These are phyloP conservation scores for Hypocreales sp. DNA, from an alignment of 2,329 filamentous ascomycete genomes.

Conservation along the genomic window DNA sequence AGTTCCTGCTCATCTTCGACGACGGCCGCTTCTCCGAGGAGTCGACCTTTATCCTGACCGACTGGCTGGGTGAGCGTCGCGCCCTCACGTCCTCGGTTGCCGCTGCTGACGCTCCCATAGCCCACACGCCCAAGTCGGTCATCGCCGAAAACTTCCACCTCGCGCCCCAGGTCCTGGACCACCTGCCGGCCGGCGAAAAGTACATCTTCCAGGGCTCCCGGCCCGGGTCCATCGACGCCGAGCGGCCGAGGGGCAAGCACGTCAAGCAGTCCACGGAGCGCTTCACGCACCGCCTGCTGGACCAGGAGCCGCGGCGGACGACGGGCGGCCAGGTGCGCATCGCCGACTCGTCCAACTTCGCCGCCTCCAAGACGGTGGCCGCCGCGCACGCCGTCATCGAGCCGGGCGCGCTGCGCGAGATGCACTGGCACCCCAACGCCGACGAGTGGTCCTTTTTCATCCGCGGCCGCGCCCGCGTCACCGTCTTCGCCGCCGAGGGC, in stretches of 20 bases:
- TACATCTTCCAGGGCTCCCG: slow-evolving; percentile 63
- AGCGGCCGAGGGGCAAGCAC: slow-evolving; percentile 42
- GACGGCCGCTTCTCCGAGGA: slow-evolving; percentile 37
- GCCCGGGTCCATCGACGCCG: slow-evolving; percentile 49
- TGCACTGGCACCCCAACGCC: slow-evolving; percentile 70
- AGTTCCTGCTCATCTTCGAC: slow-evolving; percentile 33
- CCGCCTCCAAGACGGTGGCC: slow-evolving; percentile 56
- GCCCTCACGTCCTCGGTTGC: fast-evolving
- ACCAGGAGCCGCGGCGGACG: slow-evolving; percentile 48
- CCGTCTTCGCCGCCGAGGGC: slow-evolving; percentile 56
- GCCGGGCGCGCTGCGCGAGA: slow-evolving; percentile 58
- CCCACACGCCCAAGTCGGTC: slow-evolving; percentile 57
- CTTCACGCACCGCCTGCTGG: slow-evolving; percentile 59
- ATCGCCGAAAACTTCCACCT: slow-evolving; percentile 64
- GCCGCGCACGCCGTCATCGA: slow-evolving; percentile 57
- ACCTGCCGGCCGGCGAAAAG: slow-evolving; percentile 51
- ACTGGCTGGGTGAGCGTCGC: slow-evolving; percentile 45
- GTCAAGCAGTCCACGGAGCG: slow-evolving; percentile 52
- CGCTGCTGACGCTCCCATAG: slow-evolving; percentile 13
- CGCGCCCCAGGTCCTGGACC: slow-evolving; percentile 51
- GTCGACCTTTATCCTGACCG: slow-evolving; percentile 58
- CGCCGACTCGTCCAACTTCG: slow-evolving; percentile 62
- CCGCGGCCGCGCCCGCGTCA: slow-evolving; percentile 53
- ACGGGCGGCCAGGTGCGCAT: slow-evolving; percentile 60
- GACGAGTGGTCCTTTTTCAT: slow-evolving; percentile 78